Conservation (phyloP, 2,329 filamentous ascomycete species). For the Anisogramma anomala region DNA sequence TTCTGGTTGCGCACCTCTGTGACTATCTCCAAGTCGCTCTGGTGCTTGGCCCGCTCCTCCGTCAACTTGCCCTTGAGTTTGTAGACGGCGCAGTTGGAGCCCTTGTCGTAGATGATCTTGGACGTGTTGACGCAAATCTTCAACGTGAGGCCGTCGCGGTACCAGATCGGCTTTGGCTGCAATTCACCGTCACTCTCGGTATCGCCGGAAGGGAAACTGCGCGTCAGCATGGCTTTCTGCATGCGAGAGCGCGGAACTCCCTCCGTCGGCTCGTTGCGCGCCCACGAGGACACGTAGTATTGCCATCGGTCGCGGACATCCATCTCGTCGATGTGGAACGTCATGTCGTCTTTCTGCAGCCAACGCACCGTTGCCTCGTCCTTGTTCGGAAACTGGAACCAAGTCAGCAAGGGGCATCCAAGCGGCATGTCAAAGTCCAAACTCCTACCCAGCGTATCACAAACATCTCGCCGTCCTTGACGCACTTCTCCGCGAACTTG, state of each 20-base stretch:
- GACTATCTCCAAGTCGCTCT: constrained; percentile 26
- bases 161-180: constrained; percentile 48
- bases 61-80: constrained; percentile 56
- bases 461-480: constrained; percentile 88
- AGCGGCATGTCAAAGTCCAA: neutral
- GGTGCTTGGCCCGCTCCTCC: constrained; percentile 52
- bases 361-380: constrained; percentile 61
- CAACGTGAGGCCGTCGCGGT: constrained; percentile 56
- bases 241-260: constrained; percentile 55
- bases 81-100: constrained; percentile 59
- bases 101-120: constrained; percentile 65
- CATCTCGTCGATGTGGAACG: constrained; percentile 83
- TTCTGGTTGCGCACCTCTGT: constrained; percentile 32
- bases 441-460: constrained; percentile 76
- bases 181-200: constrained; percentile 52
- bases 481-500: constrained; percentile 83
- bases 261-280: constrained; percentile 79
- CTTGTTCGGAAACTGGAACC: constrained; percentile 50
- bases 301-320: constrained; percentile 77
- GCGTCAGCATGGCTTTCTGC: constrained; percentile 56
- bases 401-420: constrained; percentile 4
- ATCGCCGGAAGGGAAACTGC: constrained; percentile 55
- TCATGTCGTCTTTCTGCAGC: constrained; percentile 56
- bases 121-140: constrained; percentile 68
- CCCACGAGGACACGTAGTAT: constrained; percentile 89